Evolutionary conservation across 2,329 filamentous ascomycete species (phyloP), one percentile per base, ranked within the genome.

Genomic region (Trichophaea hybrida): DNA sequence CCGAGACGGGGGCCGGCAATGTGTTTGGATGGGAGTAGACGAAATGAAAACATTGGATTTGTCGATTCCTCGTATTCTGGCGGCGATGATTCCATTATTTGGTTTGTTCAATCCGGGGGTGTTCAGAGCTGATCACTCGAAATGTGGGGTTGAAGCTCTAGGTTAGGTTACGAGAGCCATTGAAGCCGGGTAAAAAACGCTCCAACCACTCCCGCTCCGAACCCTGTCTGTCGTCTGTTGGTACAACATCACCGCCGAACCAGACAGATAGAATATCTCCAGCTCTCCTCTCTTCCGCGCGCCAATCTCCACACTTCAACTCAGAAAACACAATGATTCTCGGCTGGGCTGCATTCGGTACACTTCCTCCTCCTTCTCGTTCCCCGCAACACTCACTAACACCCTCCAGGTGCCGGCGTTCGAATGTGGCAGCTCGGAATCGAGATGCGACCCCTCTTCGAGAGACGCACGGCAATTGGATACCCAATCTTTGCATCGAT

Each of bases 381-480:
- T 54, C 44, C n/a, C 46, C 37, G 17, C 17, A 35, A 57, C 49
- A 40, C 57, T 56, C 37, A 55, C 38, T 49, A 49, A 56, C 8
- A 34, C 6, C 24, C 15, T 48, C 40, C 69, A 98, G 93, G 93
- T 78, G 76, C 96, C 70, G 89, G 86, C 71, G 85, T 90, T 71
- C 87, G 91, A 69, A 81, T 93, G 74, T 96, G 90, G 88, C 93
- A 97, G 75, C 84, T 98, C 73, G 93, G 91, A 71, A 93, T 98
- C 73, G 89, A 98, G 77, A 95, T 94, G 89, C 88, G 90, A 64
- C 93, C 91, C 56, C 84, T 96, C 74, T 88, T 97, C 80, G 84
- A 85, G 75, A 82, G 79, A 70, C 79, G 85, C 72, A 86, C 85
- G 58, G 81, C 95, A 70, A 94, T 88, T 86, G 88, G 83, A 55